Conservation (phyloP, 148 eudicot genomes). For the Fagopyrum tataricum region DNA sequence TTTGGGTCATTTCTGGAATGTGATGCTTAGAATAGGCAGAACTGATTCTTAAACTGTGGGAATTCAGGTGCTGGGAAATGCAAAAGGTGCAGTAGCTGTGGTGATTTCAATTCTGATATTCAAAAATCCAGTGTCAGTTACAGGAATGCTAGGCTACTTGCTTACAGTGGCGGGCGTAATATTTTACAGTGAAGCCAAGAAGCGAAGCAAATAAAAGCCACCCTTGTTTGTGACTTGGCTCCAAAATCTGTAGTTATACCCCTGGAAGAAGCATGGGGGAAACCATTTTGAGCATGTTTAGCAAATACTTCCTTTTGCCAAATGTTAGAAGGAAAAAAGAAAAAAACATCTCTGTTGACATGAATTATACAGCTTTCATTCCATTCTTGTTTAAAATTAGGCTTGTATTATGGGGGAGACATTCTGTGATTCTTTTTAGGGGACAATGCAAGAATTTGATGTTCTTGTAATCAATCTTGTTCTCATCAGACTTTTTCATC, state of each 20-base stretch:
- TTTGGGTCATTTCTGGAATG: not conserved
- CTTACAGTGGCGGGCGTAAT: constrained; percentile 14
- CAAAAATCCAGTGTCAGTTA: constrained; percentile 16
- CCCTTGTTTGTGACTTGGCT: not conserved
- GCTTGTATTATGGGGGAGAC: not conserved
- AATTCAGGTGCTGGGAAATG: constrained; percentile 16
- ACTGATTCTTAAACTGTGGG: not conserved
- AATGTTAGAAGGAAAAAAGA: not conserved
- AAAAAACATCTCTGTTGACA: not conserved
- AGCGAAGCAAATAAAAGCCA: constrained; percentile 10
- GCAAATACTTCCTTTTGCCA: not conserved
- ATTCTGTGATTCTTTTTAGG: constrained; percentile 3
- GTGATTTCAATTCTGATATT: constrained; percentile 14
- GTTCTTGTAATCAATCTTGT: not conserved
- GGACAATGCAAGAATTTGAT: not conserved
- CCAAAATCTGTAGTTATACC: constrained; percentile 2
- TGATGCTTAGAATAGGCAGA: too few relatives aligned
- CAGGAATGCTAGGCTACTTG: constrained; percentile 17
- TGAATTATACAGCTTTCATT: not conserved
- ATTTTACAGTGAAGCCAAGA: constrained; percentile 20
- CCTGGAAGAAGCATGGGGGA: constrained; percentile 5
- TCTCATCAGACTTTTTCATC: too few relatives aligned
- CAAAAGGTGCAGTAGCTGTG: constrained; percentile 16
- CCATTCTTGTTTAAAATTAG: not conserved
- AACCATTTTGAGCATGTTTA: constrained; percentile 1